Percentiles rank a stretch among this genome's conserved stretches.
phyloP scores from a whole-genome alignment of 2,329 filamentous ascomycete genomes.

The Magnaporthiopsis rhizophila region DNA sequence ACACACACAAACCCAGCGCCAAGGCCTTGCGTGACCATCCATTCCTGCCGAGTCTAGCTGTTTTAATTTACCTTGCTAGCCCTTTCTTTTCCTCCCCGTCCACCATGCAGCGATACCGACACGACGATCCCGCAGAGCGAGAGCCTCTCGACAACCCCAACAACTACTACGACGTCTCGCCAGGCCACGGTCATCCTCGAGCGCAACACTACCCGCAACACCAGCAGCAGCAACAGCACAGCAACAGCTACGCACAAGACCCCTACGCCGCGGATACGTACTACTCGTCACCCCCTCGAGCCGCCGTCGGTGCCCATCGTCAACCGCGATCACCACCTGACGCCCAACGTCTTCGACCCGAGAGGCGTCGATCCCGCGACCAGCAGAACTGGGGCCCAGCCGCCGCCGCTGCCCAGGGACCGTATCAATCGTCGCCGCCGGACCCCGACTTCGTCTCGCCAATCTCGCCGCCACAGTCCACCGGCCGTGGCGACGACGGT shows the following conservation, averaged over 20 bases:
- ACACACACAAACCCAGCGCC: neutral
- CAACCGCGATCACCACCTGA: constrained; percentile 7
- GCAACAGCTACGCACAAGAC: constrained; percentile 9
- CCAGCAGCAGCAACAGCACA: constrained; percentile 10
- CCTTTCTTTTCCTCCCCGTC: neutral
- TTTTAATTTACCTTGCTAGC: neutral
- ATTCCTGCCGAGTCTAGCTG: neutral
- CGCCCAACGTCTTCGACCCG: constrained; percentile 20
- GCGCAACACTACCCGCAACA: constrained; percentile 5
- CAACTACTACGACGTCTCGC: neutral
- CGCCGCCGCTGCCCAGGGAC: constrained; percentile 5
- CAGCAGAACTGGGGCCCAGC: constrained; percentile 11
- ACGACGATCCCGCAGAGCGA: constrained; percentile 17
- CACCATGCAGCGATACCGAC: constrained; percentile 14
- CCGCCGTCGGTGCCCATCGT: constrained; percentile 13
- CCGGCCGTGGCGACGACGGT: constrained; percentile 15
- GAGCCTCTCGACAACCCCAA: constrained; percentile 14
- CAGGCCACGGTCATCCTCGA: constrained; percentile 5
- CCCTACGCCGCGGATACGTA: constrained; percentile 7
- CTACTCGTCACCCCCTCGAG: constrained; percentile 13
- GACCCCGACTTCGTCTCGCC: constrained; percentile 17
- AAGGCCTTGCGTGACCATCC: neutral
- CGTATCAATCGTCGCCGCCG: constrained; percentile 3
- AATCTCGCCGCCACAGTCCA: constrained; percentile 20
- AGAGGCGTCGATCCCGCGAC: constrained; percentile 25